Evolutionary conservation across 495 filamentous ascomycete genomes (phyloP), one percentile per base, ranked within the genome.

Genomic region (Penicillium lagena): DNA sequence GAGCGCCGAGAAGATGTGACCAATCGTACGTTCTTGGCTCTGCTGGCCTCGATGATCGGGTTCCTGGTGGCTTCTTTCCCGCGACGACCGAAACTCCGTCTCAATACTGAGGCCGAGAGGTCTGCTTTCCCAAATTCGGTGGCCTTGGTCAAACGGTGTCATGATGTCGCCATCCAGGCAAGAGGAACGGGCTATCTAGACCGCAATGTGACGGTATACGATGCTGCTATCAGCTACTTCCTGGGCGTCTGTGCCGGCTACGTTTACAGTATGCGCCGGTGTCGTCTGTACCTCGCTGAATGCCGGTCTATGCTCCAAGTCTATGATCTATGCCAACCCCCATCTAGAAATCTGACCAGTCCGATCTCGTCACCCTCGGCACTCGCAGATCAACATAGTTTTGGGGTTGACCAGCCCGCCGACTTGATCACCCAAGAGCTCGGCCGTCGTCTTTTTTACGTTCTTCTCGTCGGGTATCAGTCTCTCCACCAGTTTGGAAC

Each of bases 141-240:
- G 45, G 73, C 76, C 11, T 64, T 95, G 50, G 80, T 91, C 9
- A 80, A 86, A 29, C 70, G 80, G 34, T 95, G 89, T 53, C 82
- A 86, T 41, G 71, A 80, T 29, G 70, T 93, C 27, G 85, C 85
- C 7, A 70, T 85, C 6, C 74, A 85, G 46, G 86, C 87, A 7
- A 74, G 87, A 37, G 87, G 88, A 6, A 52, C 74, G 1, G 75
- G 73, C 8, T 91, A 90, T 55, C 75, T 84, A 35, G 73, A 82
- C 51, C 75, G 78, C 11, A 77, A 76, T 12, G 70, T 86, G 29
- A 86, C 75, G 2, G 76, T 93, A 1, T 84, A 93, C 47, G 89
- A 94, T 63, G 87, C 87, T 0, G 81, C 81, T 0, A 87, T 84
- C n/a, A 93, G 87, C 63, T 94, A 90, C 55, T 86, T 91, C 50